phyloP scores from a whole-genome alignment of 1,139 yeast genomes.

The Diutina rugosa region DNA sequence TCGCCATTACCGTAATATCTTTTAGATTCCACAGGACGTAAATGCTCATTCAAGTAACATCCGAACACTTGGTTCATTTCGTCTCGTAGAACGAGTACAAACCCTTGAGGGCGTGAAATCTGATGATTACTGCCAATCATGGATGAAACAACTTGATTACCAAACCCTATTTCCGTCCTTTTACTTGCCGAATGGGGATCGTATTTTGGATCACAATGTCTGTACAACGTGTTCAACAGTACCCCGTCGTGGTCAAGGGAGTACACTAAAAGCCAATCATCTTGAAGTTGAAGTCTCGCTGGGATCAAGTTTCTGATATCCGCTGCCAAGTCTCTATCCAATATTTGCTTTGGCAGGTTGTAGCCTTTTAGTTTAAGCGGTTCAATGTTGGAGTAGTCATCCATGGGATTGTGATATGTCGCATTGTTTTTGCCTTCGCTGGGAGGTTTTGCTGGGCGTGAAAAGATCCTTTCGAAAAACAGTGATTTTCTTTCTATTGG shows the following conservation, averaged over 20 bases:
- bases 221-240: slow-evolving; percentile 62
- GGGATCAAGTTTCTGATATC: slow-evolving; percentile 68
- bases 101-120: slow-evolving; percentile 41
- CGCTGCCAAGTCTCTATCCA: slow-evolving; percentile 51
- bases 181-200: background rate
- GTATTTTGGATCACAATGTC: slow-evolving; percentile 18
- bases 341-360: background rate
- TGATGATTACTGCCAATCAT: slow-evolving; percentile 14
- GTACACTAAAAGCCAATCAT: slow-evolving; percentile 68
- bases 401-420: background rate
- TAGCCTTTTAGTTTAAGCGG: background rate
- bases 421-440: background rate
- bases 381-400: background rate
- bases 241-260: slow-evolving; percentile 89
- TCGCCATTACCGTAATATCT: slow-evolving; percentile 91
- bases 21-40: slow-evolving; percentile 56
- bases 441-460: background rate
- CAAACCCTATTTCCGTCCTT: slow-evolving; percentile 20
- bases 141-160: slow-evolving; percentile 20
- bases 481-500: background rate
- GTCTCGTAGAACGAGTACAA: slow-evolving; percentile 58
- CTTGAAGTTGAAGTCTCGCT: slow-evolving; percentile 60
- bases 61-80: slow-evolving; percentile 60
- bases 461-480: background rate
- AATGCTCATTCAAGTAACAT: slow-evolving; percentile 64